Conservation (phyloP, 73 alveolate species). For the Paramecium caudatum region DNA sequence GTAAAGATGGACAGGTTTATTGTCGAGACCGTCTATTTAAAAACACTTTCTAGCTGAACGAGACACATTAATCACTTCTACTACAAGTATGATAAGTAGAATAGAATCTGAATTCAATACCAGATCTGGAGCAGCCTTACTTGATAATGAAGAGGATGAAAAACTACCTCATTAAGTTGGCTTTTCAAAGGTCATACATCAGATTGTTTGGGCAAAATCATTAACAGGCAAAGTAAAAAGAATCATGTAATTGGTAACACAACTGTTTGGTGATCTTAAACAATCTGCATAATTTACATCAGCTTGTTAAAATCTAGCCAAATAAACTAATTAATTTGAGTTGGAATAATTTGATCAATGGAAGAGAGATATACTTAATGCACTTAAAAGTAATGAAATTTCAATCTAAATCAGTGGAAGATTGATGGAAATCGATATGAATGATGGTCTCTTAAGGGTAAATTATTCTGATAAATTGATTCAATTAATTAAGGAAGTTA, state of each 20-base stretch:
- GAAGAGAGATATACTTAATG: constrained; percentile 76
- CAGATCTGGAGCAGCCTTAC: constrained; percentile 84
- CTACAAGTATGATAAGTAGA: constrained; percentile 78
- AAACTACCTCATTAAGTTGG: constrained; percentile 83
- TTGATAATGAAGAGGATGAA: constrained; percentile 80
- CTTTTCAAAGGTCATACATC: constrained; percentile 81
- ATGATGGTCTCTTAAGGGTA: constrained; percentile 96
- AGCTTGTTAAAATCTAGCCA: constrained; percentile 80
- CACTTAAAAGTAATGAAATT: constrained; percentile 77
- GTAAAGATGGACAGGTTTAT: constrained; percentile 93
- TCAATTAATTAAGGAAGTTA: constrained; percentile 93
- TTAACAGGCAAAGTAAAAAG: constrained; percentile 81
- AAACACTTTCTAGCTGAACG: constrained; percentile 86
- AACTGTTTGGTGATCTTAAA: constrained; percentile 84
- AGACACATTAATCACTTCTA: constrained; percentile 81
- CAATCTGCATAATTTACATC: constrained; percentile 72
- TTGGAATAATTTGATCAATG: constrained; percentile 82
- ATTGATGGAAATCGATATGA: constrained; percentile 94
- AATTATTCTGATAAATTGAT: constrained; percentile 96
- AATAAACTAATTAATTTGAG: constrained; percentile 81
- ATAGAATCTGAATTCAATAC: constrained; percentile 86
- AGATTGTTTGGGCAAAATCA: constrained; percentile 92
- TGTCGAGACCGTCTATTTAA: constrained; percentile 83
- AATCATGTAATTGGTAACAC: constrained; percentile 76
- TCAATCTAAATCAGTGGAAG: constrained; percentile 85